phyloP scores from a whole-genome alignment of 768 basidiomycete species.

The Saitozyma podzolica region DNA sequence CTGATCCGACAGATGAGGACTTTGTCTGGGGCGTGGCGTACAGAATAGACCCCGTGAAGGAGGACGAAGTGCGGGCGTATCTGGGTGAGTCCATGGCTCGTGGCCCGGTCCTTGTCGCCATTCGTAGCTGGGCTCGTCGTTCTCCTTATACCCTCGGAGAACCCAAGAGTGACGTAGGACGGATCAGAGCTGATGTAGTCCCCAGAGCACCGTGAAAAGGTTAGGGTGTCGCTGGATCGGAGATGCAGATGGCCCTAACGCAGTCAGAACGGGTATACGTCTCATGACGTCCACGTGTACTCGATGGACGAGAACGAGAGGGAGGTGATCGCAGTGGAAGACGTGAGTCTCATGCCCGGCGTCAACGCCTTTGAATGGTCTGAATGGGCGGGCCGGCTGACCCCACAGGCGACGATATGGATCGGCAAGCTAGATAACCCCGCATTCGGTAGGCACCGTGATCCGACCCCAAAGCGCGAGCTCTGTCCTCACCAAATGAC shows the following conservation, averaged over 20 bases:
- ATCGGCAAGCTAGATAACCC: conserved; percentile 84
- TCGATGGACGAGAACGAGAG: conserved; percentile 60
- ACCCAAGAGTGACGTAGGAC: background rate
- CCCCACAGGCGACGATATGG: conserved; percentile 61
- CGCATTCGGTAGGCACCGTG: conserved; percentile 67
- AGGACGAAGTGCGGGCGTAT: conserved; percentile 75
- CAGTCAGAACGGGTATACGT: conserved; percentile 80
- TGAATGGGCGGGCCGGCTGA: background rate
- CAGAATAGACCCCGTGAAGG: conserved; percentile 76
- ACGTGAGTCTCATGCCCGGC: conserved; percentile 17
- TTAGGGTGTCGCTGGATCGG: conserved; percentile 34
- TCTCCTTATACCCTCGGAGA: too few species aligned
- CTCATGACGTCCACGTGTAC: conserved; percentile 74
- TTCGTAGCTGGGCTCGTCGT: too few species aligned
- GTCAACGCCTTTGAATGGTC: background rate
- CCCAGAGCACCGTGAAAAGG: conserved; percentile 85
- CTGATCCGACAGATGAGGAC: conserved; percentile 53
- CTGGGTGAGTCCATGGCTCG: conserved; percentile 60
- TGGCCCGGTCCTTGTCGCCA: too few species aligned
- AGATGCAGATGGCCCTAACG: background rate
- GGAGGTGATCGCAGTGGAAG: conserved; percentile 57
- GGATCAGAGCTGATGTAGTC: conserved; percentile 11
- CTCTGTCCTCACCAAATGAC: background rate
- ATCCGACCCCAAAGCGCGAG: background rate
- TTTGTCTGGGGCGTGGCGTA: conserved; percentile 89